Evolutionary conservation across 1,139 yeast genomes (phyloP).

Genomic region (Suhomyces yuchorum): DNA sequence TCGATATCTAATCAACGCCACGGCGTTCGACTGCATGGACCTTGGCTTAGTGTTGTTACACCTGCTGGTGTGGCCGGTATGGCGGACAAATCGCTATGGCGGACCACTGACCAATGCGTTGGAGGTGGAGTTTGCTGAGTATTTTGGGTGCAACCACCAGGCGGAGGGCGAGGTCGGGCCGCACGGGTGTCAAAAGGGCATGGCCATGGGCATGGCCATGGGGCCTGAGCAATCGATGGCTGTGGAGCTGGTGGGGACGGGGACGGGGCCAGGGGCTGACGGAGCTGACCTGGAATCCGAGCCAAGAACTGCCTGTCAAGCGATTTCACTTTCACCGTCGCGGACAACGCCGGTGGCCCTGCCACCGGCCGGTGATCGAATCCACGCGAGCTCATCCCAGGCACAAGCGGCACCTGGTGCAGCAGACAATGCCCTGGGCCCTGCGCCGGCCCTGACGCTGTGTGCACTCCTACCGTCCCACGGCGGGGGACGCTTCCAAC

Average conservation of each 20-base stretch:
- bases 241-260: not conserved
- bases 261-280: not conserved
- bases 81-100: not conserved
- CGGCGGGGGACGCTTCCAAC: too few species aligned
- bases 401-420: too few species aligned
- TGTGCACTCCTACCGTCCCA: too few species aligned
- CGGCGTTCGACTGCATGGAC: conserved; percentile 45
- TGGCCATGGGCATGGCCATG: too few species aligned
- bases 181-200: not conserved
- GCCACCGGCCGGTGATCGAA: too few species aligned
- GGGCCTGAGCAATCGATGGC: not conserved
- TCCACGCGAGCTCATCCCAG: too few species aligned
- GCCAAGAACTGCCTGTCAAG: not conserved
- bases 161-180: not conserved
- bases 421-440: not conserved
- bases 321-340: not conserved
- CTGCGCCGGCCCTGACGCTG: not conserved
- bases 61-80: not conserved
- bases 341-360: too few species aligned
- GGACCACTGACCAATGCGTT: not conserved
- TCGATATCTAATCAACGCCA: conserved; percentile 44
- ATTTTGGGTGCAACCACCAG: not conserved
- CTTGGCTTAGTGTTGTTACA: conserved; percentile 44
- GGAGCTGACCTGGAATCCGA: not conserved
- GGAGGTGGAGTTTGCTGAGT: not conserved